Evolutionary conservation across 2,329 filamentous ascomycete genomes (phyloP), one percentile per base, ranked within the genome.

Genomic region (Hypoxylon sp.): DNA sequence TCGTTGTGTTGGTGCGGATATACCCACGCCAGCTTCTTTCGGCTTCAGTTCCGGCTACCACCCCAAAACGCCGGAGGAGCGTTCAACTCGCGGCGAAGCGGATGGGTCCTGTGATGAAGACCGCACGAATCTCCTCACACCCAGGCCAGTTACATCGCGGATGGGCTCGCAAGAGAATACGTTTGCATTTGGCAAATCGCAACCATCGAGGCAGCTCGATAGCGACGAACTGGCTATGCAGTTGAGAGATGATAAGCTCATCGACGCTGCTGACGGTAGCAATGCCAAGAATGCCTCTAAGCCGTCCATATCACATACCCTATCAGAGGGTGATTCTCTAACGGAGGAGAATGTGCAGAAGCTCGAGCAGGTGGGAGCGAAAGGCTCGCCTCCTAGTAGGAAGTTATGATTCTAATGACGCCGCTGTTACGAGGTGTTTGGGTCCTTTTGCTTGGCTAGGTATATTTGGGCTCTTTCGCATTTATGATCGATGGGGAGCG

Each of bases 311-410:
- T 53, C 63, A 12, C 67, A 72, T 12, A 30, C 55, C 2, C 46
- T 78, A 26, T 75, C 80, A 8, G 79, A 78, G 38, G 80, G 80
- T 2, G 82, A 85, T 57, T 80, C 80, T 4, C 70, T 87, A 65
- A 87, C 85, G 0, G 81, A 85, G 65, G 84, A 84, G 71, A 87
- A 87, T 68, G 76, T 87, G 48, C 83, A 81, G 33, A 83, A 78
- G 64, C 70, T 86, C 45, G 78, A 79, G 60, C 76, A 75, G 60
- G 61, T 20, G 22, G 64, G 61, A 16, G 56, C 30, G 46, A 70
- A 55, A 12, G 55, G 63, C 11, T 58, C 45, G 11, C 50, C 64
- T 5, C 54, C 64, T 11, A 26, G 36, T 16, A 54, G 61, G 53
- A 61, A 62, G 9, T 38, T 45, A 46, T 67, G 36, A 48, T 38